These are phyloP conservation scores for Filobasidium floriforme DNA, from an alignment of 768 basidiomycete genomes.

Conservation along the genomic window DNA sequence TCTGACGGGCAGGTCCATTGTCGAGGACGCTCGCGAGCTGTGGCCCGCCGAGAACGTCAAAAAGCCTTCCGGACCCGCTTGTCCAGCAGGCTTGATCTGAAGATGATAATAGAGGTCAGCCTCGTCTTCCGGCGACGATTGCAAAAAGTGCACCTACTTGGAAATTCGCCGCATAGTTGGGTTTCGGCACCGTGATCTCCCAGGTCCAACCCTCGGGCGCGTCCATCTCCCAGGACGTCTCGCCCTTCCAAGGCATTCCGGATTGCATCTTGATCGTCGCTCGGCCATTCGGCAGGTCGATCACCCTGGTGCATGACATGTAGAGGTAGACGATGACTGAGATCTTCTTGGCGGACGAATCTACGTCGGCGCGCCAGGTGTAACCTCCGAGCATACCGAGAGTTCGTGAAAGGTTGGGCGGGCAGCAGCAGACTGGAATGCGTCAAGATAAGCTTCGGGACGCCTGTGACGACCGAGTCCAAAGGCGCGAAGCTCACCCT, in stretches of 20 bases:
- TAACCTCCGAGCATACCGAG: conserved; percentile 34
- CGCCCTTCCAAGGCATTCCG: conserved; percentile 29
- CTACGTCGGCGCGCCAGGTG: conserved; percentile 25
- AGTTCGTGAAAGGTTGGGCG: conserved; percentile 29
- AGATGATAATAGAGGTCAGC: too few relatives aligned
- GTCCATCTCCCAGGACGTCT: conserved; percentile 12
- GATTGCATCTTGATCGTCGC: conserved; percentile 26
- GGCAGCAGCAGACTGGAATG: conserved; percentile 32
- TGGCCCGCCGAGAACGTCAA: neutral
- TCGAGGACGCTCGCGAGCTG: neutral
- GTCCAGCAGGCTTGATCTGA: neutral
- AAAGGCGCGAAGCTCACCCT: conserved; percentile 33
- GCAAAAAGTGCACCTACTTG: conserved; percentile 19
- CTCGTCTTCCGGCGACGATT: neutral
- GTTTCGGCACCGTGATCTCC: conserved; percentile 24
- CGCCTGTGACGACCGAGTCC: too few relatives aligned
- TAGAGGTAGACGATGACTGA: conserved; percentile 25
- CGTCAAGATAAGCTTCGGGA: too few relatives aligned
- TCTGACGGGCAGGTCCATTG: conserved; percentile 27
- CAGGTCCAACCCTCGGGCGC: conserved; percentile 29
- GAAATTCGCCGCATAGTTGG: conserved; percentile 27
- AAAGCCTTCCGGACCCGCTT: conserved; percentile 2
- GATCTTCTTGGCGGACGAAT: conserved; percentile 22
- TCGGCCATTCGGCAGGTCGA: conserved; percentile 23
- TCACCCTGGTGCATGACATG: conserved; percentile 25